Evolutionary conservation across 176 grass and related monocot genomes (phyloP), one percentile per base, ranked within the genome.

Genomic region (Carex parvula): DNA sequence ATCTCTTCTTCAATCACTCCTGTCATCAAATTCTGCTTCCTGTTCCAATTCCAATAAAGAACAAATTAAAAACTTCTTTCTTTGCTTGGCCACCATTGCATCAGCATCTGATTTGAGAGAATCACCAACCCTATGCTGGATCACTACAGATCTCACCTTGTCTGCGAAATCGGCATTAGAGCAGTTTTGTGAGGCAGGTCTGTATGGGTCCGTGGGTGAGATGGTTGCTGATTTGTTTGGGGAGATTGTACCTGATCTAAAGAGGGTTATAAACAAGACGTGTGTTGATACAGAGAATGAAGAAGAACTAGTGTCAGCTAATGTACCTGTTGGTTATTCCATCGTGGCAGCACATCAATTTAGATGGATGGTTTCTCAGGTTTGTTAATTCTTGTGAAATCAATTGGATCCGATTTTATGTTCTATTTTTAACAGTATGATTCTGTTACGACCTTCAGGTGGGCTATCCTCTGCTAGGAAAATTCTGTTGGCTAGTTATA

Each of bases 321-420:
- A 85, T 84, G 82, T 83, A n/a, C 91, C 92, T 33, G 94, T 92
- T 78, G 88, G 84, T 79, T 88, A 95, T 17, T 89, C 89, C 14
- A 74, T 91, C 1, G 84, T 95, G 0, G 88, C 93, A 2, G 91
- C 89, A 12, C 83, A 93, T 83, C 93, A 95, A 70, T 99, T 99
- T 66, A 85, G 91, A 65, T 93, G 96, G 96, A 81, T 99, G 50
- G 41, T 95, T 35, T 95, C 85, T 61, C 96, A 99, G 91, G 96
- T 95, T 83, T 35, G 84, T 72, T n/a, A 33, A 13, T 81, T 76
- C 22, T 26, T 3, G 11, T 76, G 48, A 71, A 70, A 22, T 55
- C 39, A 14, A 35, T 62, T 79, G 4, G 52, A 18, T 65, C 0
- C 58, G 21, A 22, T 76, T 41, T 14, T 26, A 39, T 78, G 17